Evolutionary conservation across 2,329 filamentous ascomycete species (phyloP), one percentile per base, ranked within the genome.

Genomic region (Trichoderma oligosporum): DNA sequence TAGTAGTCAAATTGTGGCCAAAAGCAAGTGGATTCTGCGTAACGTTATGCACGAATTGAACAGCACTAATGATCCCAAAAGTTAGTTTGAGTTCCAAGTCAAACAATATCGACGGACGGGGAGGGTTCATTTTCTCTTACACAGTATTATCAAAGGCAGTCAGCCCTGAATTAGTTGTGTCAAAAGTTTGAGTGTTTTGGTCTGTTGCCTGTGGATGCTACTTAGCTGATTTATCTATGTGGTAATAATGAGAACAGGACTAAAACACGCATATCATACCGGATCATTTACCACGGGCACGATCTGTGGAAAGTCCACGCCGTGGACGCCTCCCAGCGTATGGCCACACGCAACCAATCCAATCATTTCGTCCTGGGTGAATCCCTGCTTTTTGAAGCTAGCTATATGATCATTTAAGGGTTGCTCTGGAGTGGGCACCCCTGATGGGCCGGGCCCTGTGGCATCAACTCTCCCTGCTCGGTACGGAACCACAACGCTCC

Each of bases 331-430:
- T 45, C 65, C 65, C 7, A 67, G 57, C 1, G 64, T 65, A 49
- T 67, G 65, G 2, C 64, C 64, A 25, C 65, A 67, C 14, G 64
- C 65, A 8, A 67, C 64, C 22, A 66, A 39, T 2, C 60, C 60
- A 56, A 66, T 66, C 65, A 66, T 67, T 39, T 67, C 65, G 18
- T 48, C 44, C 22, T 59, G 45, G 20, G 61, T 61, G 56, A 67
- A 65, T 1, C 65, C 65, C 29, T 61, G 59, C 12, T 38, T 49
- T 24, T 56, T 31, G 52, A 63, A 63, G 9, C 51, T 51, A n/a
- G 31, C 48, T 9, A 58, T 39, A 35, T 61, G 60, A 8, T 35
- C 52, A 6, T 58, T 47, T 14, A 62, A 24, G 0, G 48, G 41
- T 31, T 62, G 24, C 20, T 62, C 52, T 5, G 61, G 61, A 8